These are phyloP conservation scores for Mycothermus thermophilus DNA, from an alignment of 495 filamentous ascomycete genomes.

Conservation along the genomic window DNA sequence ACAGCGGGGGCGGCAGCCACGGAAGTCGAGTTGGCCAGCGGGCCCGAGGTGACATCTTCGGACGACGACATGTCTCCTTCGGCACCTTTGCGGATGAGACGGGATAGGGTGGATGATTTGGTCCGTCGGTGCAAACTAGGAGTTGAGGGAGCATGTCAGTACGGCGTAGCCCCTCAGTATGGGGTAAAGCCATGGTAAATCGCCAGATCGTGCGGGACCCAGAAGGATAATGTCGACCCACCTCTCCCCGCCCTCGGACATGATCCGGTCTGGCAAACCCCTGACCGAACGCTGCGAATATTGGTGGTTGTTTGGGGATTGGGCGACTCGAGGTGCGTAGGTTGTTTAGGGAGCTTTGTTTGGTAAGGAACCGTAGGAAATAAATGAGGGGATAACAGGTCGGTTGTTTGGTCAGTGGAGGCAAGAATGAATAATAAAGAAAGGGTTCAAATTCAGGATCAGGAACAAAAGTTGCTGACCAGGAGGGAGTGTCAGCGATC, in stretches of 20 bases:
- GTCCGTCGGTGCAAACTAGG: slow-evolving; percentile 36
- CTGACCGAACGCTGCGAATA: not conserved
- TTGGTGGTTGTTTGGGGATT: not conserved
- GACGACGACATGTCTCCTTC: slow-evolving; percentile 32
- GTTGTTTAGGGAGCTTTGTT: too few species aligned
- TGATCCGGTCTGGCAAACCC: slow-evolving; percentile 7
- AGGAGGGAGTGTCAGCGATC: too few species aligned
- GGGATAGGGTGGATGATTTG: slow-evolving; percentile 37
- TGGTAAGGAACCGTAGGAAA: too few species aligned
- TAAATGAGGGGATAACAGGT: too few species aligned
- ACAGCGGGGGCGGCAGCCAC: slow-evolving; percentile 22
- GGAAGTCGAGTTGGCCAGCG: slow-evolving; percentile 16
- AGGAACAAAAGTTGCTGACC: too few species aligned
- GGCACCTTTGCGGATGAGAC: slow-evolving; percentile 32
- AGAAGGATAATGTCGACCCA: slow-evolving; percentile 11
- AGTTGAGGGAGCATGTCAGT: not conserved
- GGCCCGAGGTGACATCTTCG: slow-evolving; percentile 18
- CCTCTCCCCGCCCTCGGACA: slow-evolving; percentile 34
- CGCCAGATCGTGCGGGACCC: not conserved
- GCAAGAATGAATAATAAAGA: too few species aligned
- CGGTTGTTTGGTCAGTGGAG: too few species aligned
- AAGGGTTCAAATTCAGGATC: too few species aligned
- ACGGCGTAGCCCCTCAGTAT: too few species aligned
- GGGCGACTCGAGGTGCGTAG: too few species aligned
- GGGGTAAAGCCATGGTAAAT: not conserved